Percentiles rank a stretch among this genome's conserved stretches.
These are phyloP conservation scores for Arthrobotrys megalospora DNA, from an alignment of 2,329 filamentous ascomycete species.

Conservation along the genomic window DNA sequence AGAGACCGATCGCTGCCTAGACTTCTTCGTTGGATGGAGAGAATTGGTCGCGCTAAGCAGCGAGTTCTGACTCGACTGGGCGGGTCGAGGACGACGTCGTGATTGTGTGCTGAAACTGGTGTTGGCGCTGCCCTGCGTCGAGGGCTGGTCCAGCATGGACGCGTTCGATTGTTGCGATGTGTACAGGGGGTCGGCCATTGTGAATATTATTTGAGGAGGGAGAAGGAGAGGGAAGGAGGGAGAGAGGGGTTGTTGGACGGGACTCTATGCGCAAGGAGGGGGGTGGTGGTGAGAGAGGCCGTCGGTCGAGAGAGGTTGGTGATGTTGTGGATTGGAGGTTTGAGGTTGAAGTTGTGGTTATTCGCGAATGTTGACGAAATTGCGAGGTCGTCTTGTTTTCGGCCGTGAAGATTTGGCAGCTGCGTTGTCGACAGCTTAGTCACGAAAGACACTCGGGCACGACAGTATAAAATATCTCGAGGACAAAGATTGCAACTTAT, in stretches of 20 bases:
- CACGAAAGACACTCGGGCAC: not conserved
- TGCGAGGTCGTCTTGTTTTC: constrained; percentile 37
- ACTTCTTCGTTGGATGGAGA: constrained; percentile 51
- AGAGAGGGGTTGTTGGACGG: constrained; percentile 24
- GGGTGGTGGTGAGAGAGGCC: constrained; percentile 21
- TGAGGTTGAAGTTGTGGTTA: constrained; percentile 22
- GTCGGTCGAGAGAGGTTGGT: constrained; percentile 11
- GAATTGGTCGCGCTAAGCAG: constrained; percentile 54
- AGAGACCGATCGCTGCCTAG: constrained; percentile 52
- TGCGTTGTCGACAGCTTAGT: constrained; percentile 42
- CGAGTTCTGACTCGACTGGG: constrained; percentile 47
- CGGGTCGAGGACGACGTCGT: constrained; percentile 48
- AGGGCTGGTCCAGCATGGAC: constrained; percentile 56
- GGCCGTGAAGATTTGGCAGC: constrained; percentile 41
- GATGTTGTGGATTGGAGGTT: constrained; percentile 55
- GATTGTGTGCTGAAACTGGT: constrained; percentile 56
- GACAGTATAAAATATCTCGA: not conserved
- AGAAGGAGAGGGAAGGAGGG: not conserved
- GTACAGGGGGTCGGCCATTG: constrained; percentile 53
- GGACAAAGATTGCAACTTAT: too few relatives aligned
- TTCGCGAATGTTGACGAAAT: constrained; percentile 59
- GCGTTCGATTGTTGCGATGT: constrained; percentile 60
- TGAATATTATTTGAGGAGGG: constrained; percentile 27
- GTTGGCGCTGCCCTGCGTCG: constrained; percentile 47
- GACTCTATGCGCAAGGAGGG: constrained; percentile 52